Evolutionary conservation across 257 asterid genomes (phyloP).

Genomic region (Pogostemon cablin): DNA sequence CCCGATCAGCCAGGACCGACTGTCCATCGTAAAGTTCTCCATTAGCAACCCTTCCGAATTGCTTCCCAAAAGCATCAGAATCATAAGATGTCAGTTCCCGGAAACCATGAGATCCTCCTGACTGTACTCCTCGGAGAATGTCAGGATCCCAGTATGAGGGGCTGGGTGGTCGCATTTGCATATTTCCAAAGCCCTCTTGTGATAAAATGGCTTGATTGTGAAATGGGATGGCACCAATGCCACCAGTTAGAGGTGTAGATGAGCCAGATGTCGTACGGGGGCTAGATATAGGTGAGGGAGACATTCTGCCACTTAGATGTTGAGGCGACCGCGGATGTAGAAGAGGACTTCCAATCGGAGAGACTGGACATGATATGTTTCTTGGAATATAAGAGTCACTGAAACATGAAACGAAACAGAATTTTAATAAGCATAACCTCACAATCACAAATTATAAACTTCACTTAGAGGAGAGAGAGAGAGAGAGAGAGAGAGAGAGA

Average conservation of each 20-base stretch:
- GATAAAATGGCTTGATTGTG: conserved; percentile 58
- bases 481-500: conserved; percentile 34
- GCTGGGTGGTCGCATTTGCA: conserved; percentile 55
- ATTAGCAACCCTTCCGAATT: conserved; percentile 48
- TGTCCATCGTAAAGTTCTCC: conserved; percentile 69
- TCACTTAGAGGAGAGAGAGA: background rate
- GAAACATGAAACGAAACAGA: conserved; percentile 37
- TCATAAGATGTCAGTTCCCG: conserved; percentile 59
- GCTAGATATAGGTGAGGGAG: conserved; percentile 93
- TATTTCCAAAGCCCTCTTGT: conserved; percentile 60
- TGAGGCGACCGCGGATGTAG: conserved; percentile 86
- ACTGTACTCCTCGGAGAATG: conserved; percentile 58
- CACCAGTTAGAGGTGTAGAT: conserved; percentile 85
- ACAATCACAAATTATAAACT: background rate
- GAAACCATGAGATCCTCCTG: conserved; percentile 69
- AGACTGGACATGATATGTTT: conserved; percentile 88
- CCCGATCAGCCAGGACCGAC: conserved; percentile 74
- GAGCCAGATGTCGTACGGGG: conserved; percentile 93
- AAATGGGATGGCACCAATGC: conserved; percentile 66
- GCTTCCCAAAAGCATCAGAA: conserved; percentile 59
- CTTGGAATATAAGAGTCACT: conserved; percentile 66
- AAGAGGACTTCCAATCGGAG: conserved; percentile 90
- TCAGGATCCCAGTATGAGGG: conserved; percentile 81
- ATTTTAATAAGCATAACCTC: conserved; percentile 25
- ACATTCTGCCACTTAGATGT: conserved; percentile 78